Conservation (phyloP, 2,329 filamentous ascomycete genomes). For the Alternaria ventricosa region DNA sequence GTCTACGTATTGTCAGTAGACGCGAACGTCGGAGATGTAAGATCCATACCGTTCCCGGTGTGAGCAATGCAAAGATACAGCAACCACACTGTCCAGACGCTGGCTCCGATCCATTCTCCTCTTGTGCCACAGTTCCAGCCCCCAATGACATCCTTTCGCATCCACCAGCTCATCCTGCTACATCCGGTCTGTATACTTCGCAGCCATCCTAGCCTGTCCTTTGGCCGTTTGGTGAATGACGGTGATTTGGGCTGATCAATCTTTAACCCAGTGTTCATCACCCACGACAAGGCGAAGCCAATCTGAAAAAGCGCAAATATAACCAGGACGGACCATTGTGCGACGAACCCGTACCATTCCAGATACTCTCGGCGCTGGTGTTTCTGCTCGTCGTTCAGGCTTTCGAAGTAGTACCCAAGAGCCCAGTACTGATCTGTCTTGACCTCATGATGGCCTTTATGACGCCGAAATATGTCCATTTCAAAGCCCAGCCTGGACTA, state of each 20-base stretch:
- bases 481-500: neutral
- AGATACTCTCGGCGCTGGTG: conserved; percentile 59
- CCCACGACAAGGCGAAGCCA: conserved; percentile 46
- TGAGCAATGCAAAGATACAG: conserved; percentile 57
- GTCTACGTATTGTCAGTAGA: conserved; percentile 50
- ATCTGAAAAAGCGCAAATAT: conserved; percentile 53
- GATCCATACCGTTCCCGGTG: conserved; percentile 61
- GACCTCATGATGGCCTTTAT: conserved; percentile 34
- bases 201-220: conserved; percentile 33
- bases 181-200: conserved; percentile 29
- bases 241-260: conserved; percentile 52
- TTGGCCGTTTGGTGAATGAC: conserved; percentile 45
- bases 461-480: conserved; percentile 28
- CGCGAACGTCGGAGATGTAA: neutral
- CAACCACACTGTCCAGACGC: conserved; percentile 61
- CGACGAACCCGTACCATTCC: conserved; percentile 62
- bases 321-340: conserved; percentile 61
- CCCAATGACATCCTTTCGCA: conserved; percentile 51
- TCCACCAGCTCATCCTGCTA: conserved; percentile 51
- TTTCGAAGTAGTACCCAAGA: conserved; percentile 61
- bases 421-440: conserved; percentile 35
- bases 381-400: conserved; percentile 58
- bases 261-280: conserved; percentile 32
- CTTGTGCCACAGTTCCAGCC: conserved; percentile 60
- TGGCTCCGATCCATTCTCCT: conserved; percentile 57